These are phyloP conservation scores for Chrysoporthe austroafricana DNA, from an alignment of 2,329 filamentous ascomycete species.

Conservation along the genomic window DNA sequence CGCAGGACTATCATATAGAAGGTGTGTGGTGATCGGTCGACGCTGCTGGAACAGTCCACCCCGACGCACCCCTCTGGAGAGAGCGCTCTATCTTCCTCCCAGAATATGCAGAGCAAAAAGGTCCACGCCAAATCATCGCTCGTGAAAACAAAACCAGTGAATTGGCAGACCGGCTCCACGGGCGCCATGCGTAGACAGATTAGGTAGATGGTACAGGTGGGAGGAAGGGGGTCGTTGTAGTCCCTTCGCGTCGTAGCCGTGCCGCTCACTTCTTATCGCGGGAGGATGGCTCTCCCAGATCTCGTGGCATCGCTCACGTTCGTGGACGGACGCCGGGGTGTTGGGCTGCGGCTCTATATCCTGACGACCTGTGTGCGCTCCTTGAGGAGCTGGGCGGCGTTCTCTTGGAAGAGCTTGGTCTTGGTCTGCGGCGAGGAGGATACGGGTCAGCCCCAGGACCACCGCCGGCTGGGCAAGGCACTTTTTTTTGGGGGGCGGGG, in stretches of 20 bases:
- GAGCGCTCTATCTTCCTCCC: background rate
- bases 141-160: background rate
- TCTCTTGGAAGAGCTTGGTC: slow-evolving; percentile 93
- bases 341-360: slow-evolving; percentile 28
- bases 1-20: background rate
- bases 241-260: background rate
- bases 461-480: background rate
- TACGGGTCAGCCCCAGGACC: slow-evolving; percentile 16
- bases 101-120: background rate
- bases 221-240: background rate
- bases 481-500: slow-evolving; percentile 43
- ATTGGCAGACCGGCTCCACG: slow-evolving; percentile 5
- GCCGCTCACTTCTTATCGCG: too few species aligned
- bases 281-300: background rate
- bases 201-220: background rate
- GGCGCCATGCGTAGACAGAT: slow-evolving; percentile 8
- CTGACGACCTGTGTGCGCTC: slow-evolving; percentile 95
- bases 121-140: background rate
- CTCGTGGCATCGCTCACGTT: background rate
- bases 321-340: background rate
- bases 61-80: background rate
- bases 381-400: slow-evolving; percentile 87
- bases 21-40: background rate
- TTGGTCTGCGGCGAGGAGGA: slow-evolving; percentile 67
- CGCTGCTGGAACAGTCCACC: background rate